These are phyloP conservation scores for Eutrema japonicum DNA, from an alignment of 345 rosid species.

Conservation along the genomic window DNA sequence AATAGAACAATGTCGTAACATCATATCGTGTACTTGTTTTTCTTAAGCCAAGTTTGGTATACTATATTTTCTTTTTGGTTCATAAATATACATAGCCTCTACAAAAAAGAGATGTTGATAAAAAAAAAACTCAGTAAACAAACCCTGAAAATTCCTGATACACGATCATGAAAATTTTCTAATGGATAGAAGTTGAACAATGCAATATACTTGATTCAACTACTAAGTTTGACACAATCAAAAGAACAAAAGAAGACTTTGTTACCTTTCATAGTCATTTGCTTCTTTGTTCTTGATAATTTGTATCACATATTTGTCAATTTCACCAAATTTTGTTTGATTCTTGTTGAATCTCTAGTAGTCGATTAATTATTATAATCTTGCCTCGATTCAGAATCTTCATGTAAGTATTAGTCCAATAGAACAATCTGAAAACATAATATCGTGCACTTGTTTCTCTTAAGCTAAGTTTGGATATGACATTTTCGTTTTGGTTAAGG, in stretches of 20 bases:
- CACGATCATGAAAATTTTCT: neutral
- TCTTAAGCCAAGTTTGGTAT: too few species aligned
- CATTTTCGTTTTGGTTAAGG: neutral
- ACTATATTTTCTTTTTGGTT: neutral
- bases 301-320: conserved; percentile 26
- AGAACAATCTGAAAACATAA: neutral
- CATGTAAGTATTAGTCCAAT: neutral
- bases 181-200: neutral
- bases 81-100: neutral
- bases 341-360: conserved; percentile 32
- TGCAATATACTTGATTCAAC: neutral
- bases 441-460: conserved; percentile 16
- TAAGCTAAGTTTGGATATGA: conserved; percentile 2
- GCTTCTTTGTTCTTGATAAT: conserved; percentile 15
- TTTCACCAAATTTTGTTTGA: conserved; percentile 33
- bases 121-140: conserved; percentile 1
- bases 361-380: conserved; percentile 6
- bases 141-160: conserved; percentile 7
- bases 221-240: neutral
- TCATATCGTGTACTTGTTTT: conserved; percentile 17
- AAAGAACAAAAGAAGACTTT: neutral
- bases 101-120: neutral
- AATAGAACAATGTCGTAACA: conserved; percentile 20
- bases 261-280: neutral
- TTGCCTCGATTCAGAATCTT: neutral